Percentiles rank a stretch among this genome's conserved stretches.
Evolutionary conservation across 768 basidiomycete species (phyloP).

Genomic region (Tricholoma furcatifolium): DNA sequence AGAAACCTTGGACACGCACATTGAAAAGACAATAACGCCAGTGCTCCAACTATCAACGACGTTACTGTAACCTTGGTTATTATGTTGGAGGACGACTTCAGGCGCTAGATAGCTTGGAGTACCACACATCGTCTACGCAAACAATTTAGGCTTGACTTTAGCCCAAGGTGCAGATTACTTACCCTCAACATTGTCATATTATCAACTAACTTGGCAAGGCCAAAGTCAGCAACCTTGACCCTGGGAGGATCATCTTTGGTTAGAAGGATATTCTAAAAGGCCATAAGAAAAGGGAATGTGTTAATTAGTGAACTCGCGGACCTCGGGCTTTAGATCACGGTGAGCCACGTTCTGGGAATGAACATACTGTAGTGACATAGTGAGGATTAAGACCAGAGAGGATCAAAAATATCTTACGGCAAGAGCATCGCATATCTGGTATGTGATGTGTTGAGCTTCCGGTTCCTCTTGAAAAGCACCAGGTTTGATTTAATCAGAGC

Average conservation of each 20-base stretch:
- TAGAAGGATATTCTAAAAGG: conserved; percentile 73
- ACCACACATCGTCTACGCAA: conserved; percentile 84
- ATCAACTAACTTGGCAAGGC: conserved; percentile 90
- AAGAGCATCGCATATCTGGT: conserved; percentile 80
- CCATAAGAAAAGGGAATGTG: background rate
- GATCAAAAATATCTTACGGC: conserved; percentile 41
- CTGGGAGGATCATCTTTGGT: conserved; percentile 65
- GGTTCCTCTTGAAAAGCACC: conserved; percentile 46
- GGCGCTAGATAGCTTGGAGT: conserved; percentile 94
- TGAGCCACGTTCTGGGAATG: conserved; percentile 81
- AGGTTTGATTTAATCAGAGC: no score
- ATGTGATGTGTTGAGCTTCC: conserved; percentile 66
- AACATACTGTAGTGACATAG: conserved; percentile 46
- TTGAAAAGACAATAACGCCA: conserved; percentile 91
- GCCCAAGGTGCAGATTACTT: conserved; percentile 19
- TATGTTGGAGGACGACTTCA: conserved; percentile 75
- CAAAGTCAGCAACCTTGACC: conserved; percentile 95
- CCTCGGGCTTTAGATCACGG: conserved; percentile 92
- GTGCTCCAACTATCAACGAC: conserved; percentile 96
- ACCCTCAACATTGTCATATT: conserved; percentile 76
- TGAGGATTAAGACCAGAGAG: background rate
- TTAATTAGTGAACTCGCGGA: conserved; percentile 24
- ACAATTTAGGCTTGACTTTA: background rate
- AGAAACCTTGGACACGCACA: conserved; percentile 42
- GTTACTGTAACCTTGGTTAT: conserved; percentile 75